Evolutionary conservation across 768 basidiomycete species (phyloP).

Genomic region (Trametes cingulata): DNA sequence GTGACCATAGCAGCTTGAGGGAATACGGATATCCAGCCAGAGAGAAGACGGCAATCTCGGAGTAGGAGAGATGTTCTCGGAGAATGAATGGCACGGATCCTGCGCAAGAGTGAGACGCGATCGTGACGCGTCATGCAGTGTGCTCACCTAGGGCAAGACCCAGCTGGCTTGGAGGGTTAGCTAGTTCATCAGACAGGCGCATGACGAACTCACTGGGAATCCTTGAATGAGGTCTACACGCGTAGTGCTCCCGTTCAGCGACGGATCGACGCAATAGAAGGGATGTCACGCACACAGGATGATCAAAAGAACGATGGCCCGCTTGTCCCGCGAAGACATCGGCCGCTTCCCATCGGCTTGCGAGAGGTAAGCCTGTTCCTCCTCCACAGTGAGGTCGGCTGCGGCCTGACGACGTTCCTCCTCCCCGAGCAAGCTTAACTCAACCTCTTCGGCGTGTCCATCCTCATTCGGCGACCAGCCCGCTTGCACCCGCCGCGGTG

Average conservation of each 20-base stretch:
- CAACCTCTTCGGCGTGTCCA: conserved; percentile 49
- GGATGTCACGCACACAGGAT: conserved; percentile 70
- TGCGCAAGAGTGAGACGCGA: conserved; percentile 30
- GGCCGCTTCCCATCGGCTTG: conserved; percentile 43
- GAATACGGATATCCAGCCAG: conserved; percentile 95
- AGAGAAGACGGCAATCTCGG: conserved; percentile 92
- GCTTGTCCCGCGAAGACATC: conserved; percentile 75
- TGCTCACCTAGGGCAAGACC: conserved; percentile 83
- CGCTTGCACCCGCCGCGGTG: conserved; percentile 17
- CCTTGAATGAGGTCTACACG: conserved; percentile 57
- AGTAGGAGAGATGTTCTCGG: conserved; percentile 94
- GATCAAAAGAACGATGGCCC: conserved; percentile 81
- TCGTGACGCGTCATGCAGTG: neutral
- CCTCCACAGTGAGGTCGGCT: conserved; percentile 42
- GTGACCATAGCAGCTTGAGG: conserved; percentile 95
- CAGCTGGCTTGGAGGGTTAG: conserved; percentile 43
- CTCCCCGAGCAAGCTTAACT: conserved; percentile 60
- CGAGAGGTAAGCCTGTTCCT: conserved; percentile 35
- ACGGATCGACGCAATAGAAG: neutral
- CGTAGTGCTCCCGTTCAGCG: neutral
- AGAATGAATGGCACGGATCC: conserved; percentile 97
- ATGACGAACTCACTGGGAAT: conserved; percentile 29
- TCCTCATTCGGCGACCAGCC: conserved; percentile 22
- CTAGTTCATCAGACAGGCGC: no score
- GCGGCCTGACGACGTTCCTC: conserved; percentile 52